phyloP scores from a whole-genome alignment of 371 early-diverging fungal species.

The Capniomyces stellatus region DNA sequence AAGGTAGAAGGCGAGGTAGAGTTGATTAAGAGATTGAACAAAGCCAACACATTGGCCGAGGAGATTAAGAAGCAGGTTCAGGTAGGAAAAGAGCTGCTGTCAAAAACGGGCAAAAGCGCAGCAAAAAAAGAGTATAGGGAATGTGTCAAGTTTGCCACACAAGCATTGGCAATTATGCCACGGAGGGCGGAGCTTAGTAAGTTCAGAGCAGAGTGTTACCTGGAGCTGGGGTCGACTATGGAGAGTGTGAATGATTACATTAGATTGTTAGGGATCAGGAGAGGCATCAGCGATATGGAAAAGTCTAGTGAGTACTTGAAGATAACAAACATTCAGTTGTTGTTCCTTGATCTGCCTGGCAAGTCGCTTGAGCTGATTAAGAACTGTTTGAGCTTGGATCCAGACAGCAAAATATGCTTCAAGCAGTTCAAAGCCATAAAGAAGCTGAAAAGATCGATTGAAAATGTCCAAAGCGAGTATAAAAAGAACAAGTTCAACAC shows the following conservation, averaged over 20 bases:
- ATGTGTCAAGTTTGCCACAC: slow-evolving; percentile 37
- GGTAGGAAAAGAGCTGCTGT: slow-evolving; percentile 6
- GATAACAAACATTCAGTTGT: slow-evolving; percentile 52
- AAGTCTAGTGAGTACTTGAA: slow-evolving; percentile 65
- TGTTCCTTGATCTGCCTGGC: slow-evolving; percentile 42
- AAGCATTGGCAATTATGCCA: slow-evolving; percentile 37
- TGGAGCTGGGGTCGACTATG: neutral
- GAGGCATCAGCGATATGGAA: slow-evolving; percentile 51
- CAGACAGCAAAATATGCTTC: slow-evolving; percentile 76
- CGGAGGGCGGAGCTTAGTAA: slow-evolving; percentile 34
- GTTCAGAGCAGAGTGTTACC: slow-evolving; percentile 44
- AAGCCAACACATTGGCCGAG: neutral
- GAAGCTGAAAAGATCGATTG: slow-evolving; percentile 52
- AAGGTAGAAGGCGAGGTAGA: slow-evolving; percentile 14
- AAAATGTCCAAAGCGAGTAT: slow-evolving; percentile 34
- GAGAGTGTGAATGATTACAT: slow-evolving; percentile 1
- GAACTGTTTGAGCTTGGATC: slow-evolving; percentile 73
- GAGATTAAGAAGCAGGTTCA: slow-evolving; percentile 5
- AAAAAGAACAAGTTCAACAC: slow-evolving; percentile 40
- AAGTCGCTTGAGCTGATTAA: slow-evolving; percentile 51
- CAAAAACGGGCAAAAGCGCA: slow-evolving; percentile 12
- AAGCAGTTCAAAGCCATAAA: slow-evolving; percentile 47
- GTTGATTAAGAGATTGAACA: neutral
- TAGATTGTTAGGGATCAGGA: slow-evolving; percentile 14
- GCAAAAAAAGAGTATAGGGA: slow-evolving; percentile 30